A percentile compares a stretch with the other conserved stretches of the same genome.
phyloP scores from a whole-genome alignment of 169 alveolate genomes.

The Plasmodium vivax region DNA sequence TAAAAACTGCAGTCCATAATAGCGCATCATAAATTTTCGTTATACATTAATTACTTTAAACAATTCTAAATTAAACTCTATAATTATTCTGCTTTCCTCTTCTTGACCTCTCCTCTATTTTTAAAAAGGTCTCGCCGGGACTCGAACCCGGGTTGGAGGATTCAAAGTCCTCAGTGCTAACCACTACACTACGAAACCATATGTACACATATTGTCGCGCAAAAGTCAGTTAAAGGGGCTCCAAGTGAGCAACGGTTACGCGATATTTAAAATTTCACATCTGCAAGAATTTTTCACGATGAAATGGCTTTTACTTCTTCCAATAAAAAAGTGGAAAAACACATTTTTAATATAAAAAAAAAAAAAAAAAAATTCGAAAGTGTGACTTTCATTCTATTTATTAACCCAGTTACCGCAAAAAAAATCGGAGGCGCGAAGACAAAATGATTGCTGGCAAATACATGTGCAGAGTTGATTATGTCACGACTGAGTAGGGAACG shows the following conservation, averaged over 20 bases:
- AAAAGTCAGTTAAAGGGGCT: background rate
- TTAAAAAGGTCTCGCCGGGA: conserved; percentile 93
- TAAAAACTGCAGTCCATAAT: no score
- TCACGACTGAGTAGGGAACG: background rate
- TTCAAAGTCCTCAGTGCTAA: conserved; percentile 96
- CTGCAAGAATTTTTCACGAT: background rate
- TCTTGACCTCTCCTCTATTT: no score
- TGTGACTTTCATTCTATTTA: background rate
- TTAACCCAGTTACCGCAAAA: background rate
- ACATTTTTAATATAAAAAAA: no score
- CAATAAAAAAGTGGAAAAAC: background rate
- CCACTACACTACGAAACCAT: conserved; percentile 95
- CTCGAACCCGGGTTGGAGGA: conserved; percentile 96
- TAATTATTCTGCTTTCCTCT: no score
- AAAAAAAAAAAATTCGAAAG: no score
- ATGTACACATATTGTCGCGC: background rate
- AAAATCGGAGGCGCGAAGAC: background rate
- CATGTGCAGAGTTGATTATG: background rate
- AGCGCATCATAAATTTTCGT: no score
- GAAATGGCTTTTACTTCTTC: background rate
- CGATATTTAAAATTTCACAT: background rate
- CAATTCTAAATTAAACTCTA: no score
- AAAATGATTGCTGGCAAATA: background rate
- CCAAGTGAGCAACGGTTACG: background rate
- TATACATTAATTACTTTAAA: no score